Percentiles rank a stretch among this genome's conserved stretches.
Evolutionary conservation across 2,329 filamentous ascomycete genomes (phyloP).

Genomic region (Neonectria faginata): DNA sequence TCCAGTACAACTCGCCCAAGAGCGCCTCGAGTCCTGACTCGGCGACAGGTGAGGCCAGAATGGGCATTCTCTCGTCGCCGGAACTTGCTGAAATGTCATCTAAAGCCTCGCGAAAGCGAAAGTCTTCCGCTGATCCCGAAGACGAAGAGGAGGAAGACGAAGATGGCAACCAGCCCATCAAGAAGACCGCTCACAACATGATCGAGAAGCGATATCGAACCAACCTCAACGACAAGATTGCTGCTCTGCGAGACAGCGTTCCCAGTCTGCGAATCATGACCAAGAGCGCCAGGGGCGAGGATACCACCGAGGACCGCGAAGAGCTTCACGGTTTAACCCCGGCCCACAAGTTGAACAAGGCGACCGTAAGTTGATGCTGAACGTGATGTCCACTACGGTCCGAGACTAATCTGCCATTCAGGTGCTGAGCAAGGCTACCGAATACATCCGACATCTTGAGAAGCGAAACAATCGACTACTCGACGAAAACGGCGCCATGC

Average conservation of each 20-base stretch:
- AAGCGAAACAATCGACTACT: conserved; percentile 85
- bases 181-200: conserved; percentile 98
- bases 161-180: conserved; percentile 68
- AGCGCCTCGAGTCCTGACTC: conserved; percentile 71
- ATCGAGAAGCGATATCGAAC: conserved; percentile 97
- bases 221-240: conserved; percentile 97
- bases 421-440: conserved; percentile 92
- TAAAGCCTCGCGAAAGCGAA: conserved; percentile 73
- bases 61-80: conserved; percentile 68
- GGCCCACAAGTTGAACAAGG: conserved; percentile 96
- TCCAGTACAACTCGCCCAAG: conserved; percentile 70
- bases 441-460: conserved; percentile 94
- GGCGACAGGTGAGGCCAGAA: conserved; percentile 60
- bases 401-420: conserved; percentile 44
- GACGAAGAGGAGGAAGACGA: conserved; percentile 66
- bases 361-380: conserved; percentile 69
- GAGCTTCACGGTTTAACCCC: conserved; percentile 81
- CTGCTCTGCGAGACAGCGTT: conserved; percentile 89
- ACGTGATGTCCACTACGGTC: background rate
- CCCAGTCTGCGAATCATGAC: conserved; percentile 89
- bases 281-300: conserved; percentile 75
- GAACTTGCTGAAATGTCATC: conserved; percentile 59
- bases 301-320: conserved; percentile 79
- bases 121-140: conserved; percentile 69
- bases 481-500: conserved; percentile 84